Conservation (phyloP, 225 moss, liverwort and hornwort genomes). For the Pseudoscleropodium purum region DNA sequence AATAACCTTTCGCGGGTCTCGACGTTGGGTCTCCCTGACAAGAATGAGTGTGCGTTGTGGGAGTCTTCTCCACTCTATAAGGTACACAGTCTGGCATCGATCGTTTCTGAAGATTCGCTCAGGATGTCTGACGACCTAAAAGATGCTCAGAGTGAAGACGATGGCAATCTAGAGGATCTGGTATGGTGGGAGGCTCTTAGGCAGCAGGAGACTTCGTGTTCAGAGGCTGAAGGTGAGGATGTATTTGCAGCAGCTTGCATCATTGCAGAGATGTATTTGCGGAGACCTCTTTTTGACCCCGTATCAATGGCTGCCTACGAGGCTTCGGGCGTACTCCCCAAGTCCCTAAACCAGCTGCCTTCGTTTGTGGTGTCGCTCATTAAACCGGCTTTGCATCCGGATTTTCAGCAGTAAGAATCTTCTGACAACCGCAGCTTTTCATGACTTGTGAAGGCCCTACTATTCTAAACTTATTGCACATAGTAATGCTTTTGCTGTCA, state of each 20-base stretch:
- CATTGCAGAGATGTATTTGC: slow-evolving; percentile 63
- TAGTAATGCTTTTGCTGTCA: background rate
- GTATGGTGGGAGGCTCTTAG: slow-evolving; percentile 25
- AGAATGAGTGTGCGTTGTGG: background rate
- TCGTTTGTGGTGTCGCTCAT: slow-evolving; percentile 41
- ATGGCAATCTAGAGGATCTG: slow-evolving; percentile 20
- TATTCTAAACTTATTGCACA: background rate
- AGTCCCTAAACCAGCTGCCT: slow-evolving; percentile 45
- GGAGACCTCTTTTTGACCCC: slow-evolving; percentile 58
- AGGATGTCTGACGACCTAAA: slow-evolving; percentile 34
- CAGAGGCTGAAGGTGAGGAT: slow-evolving; percentile 44
- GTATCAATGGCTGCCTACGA: slow-evolving; percentile 40
- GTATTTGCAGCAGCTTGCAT: slow-evolving; percentile 61
- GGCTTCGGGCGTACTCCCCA: slow-evolving; percentile 41
- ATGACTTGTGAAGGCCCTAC: background rate
- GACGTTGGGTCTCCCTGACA: slow-evolving; percentile 14
- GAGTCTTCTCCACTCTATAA: slow-evolving; percentile 18
- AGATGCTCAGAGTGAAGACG: slow-evolving; percentile 16
- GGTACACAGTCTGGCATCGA: background rate
- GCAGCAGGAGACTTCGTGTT: background rate
- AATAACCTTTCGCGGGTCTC: background rate
- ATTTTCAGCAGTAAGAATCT: slow-evolving; percentile 35
- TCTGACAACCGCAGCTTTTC: background rate
- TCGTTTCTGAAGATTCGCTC: slow-evolving; percentile 8
- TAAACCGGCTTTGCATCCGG: slow-evolving; percentile 46